Base-by-base conservation (phyloP, 177 flowering plant genomes). In the Tripterygium wilfordii region DNA sequence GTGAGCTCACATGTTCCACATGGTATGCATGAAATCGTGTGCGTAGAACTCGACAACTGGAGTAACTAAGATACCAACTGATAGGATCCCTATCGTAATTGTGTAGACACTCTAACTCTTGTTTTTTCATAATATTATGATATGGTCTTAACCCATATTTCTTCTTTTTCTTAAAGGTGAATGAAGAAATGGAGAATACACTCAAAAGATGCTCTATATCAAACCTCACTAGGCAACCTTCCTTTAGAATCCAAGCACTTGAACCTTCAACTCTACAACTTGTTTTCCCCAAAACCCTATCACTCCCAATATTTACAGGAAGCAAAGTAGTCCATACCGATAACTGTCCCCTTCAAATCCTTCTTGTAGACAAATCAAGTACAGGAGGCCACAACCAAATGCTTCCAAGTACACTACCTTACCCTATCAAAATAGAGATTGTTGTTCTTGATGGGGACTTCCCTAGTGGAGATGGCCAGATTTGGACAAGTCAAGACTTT, bases 401-500 rank as follows among this genome's bases (percentile, higher is more conserved):
- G 23, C 21, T 38, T 33, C 74, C 45, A 12, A 39, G 48, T 1
- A 8, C 5, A 14, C 68, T 71, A 6, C 58, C 77, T 0, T 23
- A 41, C 24, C 65, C 81, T 0, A 47, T 83, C 54, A 78, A 73
- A 48, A 28, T 87, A 0, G 88, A 84, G 26, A 62, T 84, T 6
- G 74, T 87, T 0, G 89, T 69, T 22, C 65, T 87, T 1, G 76
- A 84, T 31, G 92, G 92, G 2, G 89, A 84, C 35, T 81, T 87
- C 56, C 57, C 69, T 8, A 18, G 57, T 0, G 63, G 45, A 0
- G 75, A 72, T 3, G 5, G 32, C 1, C 64, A 62, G 3, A 36
- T 23, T 1, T 88, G 96, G 96, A 76, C 62, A 0, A 26, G 44
- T 2, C 73, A 75, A 1, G 76, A 88, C 18, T 88, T 82, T 42